Conservation (phyloP, 306 rosid genomes). For the Trifolium fragiferum region DNA sequence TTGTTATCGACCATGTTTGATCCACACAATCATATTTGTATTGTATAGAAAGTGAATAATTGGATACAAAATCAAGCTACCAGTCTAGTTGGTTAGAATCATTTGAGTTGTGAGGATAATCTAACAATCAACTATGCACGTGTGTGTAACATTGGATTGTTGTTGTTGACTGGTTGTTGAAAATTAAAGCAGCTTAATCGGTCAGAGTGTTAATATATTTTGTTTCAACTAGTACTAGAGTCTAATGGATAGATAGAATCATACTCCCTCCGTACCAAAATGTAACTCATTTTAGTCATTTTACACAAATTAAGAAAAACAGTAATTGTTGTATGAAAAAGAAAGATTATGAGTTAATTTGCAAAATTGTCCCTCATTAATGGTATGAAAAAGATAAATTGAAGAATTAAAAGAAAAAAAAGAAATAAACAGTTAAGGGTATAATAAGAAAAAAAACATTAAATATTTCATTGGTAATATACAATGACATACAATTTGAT, state of each 20-base stretch:
- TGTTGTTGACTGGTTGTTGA: background rate
- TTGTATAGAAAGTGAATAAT: conserved; percentile 45
- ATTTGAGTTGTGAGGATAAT: background rate
- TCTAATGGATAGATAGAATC: background rate
- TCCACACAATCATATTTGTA: conserved; percentile 7
- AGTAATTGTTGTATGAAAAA: too few species aligned
- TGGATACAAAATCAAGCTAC: conserved; percentile 46
- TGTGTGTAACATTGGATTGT: background rate
- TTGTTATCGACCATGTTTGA: conserved; percentile 29
- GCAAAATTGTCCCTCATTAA: too few species aligned
- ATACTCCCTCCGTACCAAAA: too few species aligned
- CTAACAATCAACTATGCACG: background rate
- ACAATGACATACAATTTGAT: too few species aligned
- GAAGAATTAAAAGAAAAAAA: too few species aligned
- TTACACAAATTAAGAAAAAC: too few species aligned
- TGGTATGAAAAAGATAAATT: too few species aligned
- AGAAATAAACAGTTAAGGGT: too few species aligned
- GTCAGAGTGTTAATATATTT: background rate
- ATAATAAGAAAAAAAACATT: too few species aligned
- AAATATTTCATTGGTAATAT: too few species aligned
- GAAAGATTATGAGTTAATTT: too few species aligned
- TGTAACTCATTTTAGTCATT: too few species aligned
- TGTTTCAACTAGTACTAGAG: background rate
- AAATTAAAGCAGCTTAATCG: background rate
- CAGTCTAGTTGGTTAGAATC: conserved; percentile 53